Conservation (phyloP, 768 basidiomycete species). For the Termitomyces sp. region DNA sequence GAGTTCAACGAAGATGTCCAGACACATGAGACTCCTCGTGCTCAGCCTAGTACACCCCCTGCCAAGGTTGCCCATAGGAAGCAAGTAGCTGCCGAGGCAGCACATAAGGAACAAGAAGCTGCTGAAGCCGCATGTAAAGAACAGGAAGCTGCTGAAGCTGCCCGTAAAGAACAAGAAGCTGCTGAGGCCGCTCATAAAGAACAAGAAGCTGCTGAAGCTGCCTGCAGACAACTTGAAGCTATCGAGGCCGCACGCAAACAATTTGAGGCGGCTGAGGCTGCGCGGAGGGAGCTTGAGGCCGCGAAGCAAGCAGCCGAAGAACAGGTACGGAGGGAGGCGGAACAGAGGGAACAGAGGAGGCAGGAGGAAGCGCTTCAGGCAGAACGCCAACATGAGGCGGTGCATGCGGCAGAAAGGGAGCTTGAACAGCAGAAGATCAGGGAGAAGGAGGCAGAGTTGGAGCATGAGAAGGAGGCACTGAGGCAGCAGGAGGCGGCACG, state of each 20-base stretch:
- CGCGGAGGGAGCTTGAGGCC: not conserved
- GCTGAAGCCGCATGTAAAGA: too few relatives aligned
- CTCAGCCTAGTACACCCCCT: not conserved
- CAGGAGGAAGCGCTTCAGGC: slow-evolving; percentile 3
- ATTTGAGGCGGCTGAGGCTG: not conserved
- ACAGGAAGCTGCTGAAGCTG: too few relatives aligned
- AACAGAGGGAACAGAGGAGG: slow-evolving; percentile 8
- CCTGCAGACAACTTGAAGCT: not conserved
- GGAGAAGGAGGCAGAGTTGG: slow-evolving; percentile 7
- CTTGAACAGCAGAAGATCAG: slow-evolving; percentile 9
- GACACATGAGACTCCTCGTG: not conserved
- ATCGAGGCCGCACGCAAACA: not conserved
- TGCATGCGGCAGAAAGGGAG: slow-evolving; percentile 10
- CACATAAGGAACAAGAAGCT: too few relatives aligned
- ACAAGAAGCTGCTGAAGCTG: too few relatives aligned
- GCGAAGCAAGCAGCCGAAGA: slow-evolving; percentile 4
- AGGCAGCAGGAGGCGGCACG: slow-evolving; percentile 8
- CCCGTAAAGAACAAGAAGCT: too few relatives aligned
- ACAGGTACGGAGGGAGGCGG: not conserved
- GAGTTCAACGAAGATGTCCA: slow-evolving; percentile 1
- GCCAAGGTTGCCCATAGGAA: not conserved
- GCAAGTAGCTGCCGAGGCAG: not conserved
- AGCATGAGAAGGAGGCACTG: slow-evolving; percentile 18
- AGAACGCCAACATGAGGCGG: slow-evolving; percentile 7
- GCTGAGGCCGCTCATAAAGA: too few relatives aligned